Percentiles rank a stretch among this genome's conserved stretches.
phyloP scores from a whole-genome alignment of 805 yeast genomes.

The Diddensiella transvaalensis region DNA sequence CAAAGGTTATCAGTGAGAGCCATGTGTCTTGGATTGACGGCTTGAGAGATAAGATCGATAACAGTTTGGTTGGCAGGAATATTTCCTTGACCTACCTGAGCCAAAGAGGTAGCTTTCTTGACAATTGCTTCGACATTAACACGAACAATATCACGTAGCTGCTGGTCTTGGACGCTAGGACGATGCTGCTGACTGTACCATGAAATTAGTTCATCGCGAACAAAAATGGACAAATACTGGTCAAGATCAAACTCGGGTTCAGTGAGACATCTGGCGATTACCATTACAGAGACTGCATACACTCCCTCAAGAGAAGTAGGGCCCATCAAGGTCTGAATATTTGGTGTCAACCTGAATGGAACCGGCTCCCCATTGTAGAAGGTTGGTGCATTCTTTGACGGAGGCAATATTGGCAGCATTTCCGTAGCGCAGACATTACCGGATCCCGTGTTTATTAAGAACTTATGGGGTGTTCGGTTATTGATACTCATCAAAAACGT shows the following conservation, averaged over 20 bases:
- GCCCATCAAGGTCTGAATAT: slow-evolving; percentile 89
- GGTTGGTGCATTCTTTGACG: slow-evolving; percentile 64
- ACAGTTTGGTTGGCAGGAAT: slow-evolving; percentile 84
- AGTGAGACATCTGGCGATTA: slow-evolving; percentile 80
- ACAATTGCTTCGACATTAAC: slow-evolving; percentile 82
- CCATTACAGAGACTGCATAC: slow-evolving; percentile 75
- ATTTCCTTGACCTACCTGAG: slow-evolving; percentile 54
- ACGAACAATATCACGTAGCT: slow-evolving; percentile 79
- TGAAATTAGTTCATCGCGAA: slow-evolving; percentile 89
- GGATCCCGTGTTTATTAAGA: slow-evolving; percentile 71
- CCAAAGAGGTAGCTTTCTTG: slow-evolving; percentile 73
- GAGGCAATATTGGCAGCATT: slow-evolving; percentile 67
- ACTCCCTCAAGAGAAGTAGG: slow-evolving; percentile 92
- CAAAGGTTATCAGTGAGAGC: slow-evolving; percentile 89
- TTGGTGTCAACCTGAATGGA: slow-evolving; percentile 95
- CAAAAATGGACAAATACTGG: slow-evolving; percentile 87
- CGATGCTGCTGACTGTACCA: slow-evolving; percentile 88
- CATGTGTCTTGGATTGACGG: slow-evolving; percentile 89
- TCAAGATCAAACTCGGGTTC: slow-evolving; percentile 92
- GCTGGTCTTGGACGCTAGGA: slow-evolving; percentile 77
- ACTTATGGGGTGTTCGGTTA: slow-evolving; percentile 90
- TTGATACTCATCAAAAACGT: slow-evolving; percentile 94
- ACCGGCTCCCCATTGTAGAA: slow-evolving; percentile 90
- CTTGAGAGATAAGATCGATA: slow-evolving; percentile 85
- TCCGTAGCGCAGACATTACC: slow-evolving; percentile 94